Conservation (phyloP, 768 basidiomycete species). For the Brasilioporus rufonigricans region DNA sequence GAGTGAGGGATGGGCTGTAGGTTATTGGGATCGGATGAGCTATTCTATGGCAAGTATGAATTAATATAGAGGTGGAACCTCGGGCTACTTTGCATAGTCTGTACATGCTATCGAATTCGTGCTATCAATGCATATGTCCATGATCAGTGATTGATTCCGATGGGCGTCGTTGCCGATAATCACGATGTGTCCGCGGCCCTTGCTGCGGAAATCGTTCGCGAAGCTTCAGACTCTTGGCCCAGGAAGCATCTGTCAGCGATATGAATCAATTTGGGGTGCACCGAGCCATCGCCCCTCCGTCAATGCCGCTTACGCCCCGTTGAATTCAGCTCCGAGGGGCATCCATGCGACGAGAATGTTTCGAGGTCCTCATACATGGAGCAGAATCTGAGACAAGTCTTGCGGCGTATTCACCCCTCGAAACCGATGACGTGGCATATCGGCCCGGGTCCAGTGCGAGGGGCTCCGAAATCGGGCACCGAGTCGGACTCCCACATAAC, state of each 20-base stretch:
- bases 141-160: not conserved
- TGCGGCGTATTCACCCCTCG: too few species aligned
- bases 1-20: conserved; percentile 17
- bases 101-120: conserved; percentile 22
- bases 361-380: too few species aligned
- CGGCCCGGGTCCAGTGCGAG: too few species aligned
- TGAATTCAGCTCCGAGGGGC: not conserved
- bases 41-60: conserved; percentile 28
- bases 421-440: too few species aligned
- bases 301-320: not conserved
- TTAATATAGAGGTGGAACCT: conserved; percentile 30
- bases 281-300: not conserved
- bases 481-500: too few species aligned
- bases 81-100: conserved; percentile 18
- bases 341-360: too few species aligned
- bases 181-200: not conserved
- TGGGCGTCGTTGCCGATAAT: not conserved
- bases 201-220: not conserved
- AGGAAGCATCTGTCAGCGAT: not conserved
- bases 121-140: conserved; percentile 14
- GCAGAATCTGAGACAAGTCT: too few species aligned
- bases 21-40: conserved; percentile 14
- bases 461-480: too few species aligned
- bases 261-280: not conserved
- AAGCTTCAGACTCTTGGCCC: not conserved